Conservation (phyloP, 306 rosid genomes). For the Citrullus amarus region DNA sequence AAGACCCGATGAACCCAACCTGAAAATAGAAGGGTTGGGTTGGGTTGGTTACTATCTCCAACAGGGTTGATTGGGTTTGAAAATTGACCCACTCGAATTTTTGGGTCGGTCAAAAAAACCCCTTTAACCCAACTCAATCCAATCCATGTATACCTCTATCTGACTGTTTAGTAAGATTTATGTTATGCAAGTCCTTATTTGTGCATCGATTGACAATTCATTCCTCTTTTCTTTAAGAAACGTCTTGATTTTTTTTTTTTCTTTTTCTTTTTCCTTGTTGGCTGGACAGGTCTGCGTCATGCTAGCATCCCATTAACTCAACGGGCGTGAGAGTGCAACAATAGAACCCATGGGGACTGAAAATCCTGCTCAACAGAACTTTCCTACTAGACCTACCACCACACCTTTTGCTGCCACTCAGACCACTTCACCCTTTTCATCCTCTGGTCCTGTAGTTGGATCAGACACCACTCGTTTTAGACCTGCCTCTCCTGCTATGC, state of each 20-base stretch:
- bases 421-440: slow-evolving; percentile 53
- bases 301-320: slow-evolving; percentile 6
- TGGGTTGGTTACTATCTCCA: too few species aligned
- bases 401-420: slow-evolving; percentile 44
- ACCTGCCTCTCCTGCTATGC: slow-evolving; percentile 39
- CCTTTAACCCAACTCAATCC: too few species aligned
- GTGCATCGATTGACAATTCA: background rate
- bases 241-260: background rate
- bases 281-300: slow-evolving; percentile 12
- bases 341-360: slow-evolving; percentile 66
- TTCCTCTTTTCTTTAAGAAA: background rate
- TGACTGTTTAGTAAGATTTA: background rate
- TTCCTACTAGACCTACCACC: slow-evolving; percentile 50
- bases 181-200: background rate
- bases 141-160: too few species aligned
- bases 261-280: background rate
- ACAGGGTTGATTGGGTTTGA: too few species aligned
- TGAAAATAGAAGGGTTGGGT: too few species aligned
- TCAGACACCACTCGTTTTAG: slow-evolving; percentile 39
- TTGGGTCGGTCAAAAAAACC: too few species aligned
- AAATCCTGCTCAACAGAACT: slow-evolving; percentile 57
- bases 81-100: too few species aligned
- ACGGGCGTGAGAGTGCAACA: slow-evolving; percentile 6
- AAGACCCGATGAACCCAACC: too few species aligned
- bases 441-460: slow-evolving; percentile 63